Base-by-base conservation (phyloP, 2,329 filamentous ascomycete genomes). In the Pestalotiopsis sp. region DNA sequence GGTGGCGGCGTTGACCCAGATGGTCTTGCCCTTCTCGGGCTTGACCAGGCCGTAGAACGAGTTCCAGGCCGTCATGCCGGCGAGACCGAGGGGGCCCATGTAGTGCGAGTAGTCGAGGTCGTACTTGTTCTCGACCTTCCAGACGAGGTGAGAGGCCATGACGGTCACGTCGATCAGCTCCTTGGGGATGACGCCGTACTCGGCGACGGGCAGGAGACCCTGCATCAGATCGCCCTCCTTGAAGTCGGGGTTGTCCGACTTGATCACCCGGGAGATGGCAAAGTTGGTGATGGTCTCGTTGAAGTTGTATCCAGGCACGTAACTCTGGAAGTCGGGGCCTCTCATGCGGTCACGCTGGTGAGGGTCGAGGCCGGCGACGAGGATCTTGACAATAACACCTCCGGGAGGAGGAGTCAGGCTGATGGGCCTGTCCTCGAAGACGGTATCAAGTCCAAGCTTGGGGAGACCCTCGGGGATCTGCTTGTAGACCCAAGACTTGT, bases 121-220 rank as follows among this genome's bases (percentile, higher is more conserved):
- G 64, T 66, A 66, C 64, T 66, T 66, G 64, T 66, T 66, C 41
- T 66, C 64, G 7, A 58, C 45, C 64, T 66, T 66, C 64, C 64
- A 66, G 64, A 66, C 64, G 27, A 66, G 64, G 27, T 25, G 64
- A 2, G 64, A 14, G n/a, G 64, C 64, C 64, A 66, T 66, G 36
- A 45, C 45, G 25, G 36, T 66, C 25, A 23, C 13, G 7, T 66
- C 64, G 45, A 66, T 36, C 14, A 66, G 27, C 64, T 66, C 64
- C 64, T 66, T 56, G 41, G 64, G 64, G 20, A 66, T 66, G 13
- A 66, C 23, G 13, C 64, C 52, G 27, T 66, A 66, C 64, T 66
- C 64, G 23, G 64, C 41, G 4, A 66, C 20, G 12, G 64, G 52
- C 49, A 66, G 4, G 5, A 66, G 17, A 31, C 64, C 64, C 36